phyloP scores from a whole-genome alignment of 176 grass and related monocot species.

The Bromus sterilis region DNA sequence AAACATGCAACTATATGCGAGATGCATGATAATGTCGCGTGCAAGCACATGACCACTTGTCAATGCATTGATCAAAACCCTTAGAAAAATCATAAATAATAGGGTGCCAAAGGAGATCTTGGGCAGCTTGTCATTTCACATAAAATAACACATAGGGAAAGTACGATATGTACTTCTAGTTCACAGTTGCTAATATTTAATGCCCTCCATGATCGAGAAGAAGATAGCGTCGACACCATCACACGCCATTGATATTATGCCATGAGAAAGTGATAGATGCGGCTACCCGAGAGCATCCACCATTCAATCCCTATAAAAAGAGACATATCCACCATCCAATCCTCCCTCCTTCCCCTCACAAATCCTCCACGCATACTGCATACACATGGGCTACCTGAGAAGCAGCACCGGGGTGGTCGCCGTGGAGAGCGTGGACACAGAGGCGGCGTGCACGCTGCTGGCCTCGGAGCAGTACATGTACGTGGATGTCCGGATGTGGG shows the following conservation, averaged over 20 bases:
- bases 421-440: background rate
- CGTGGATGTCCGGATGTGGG: conserved; percentile 37
- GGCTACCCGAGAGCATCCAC: too few species aligned
- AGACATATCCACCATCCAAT: background rate
- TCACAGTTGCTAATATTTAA: background rate
- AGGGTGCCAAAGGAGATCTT: background rate
- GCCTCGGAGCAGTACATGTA: conserved; percentile 19
- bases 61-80: too few species aligned
- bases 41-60: too few species aligned
- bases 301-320: too few species aligned
- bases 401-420: background rate
- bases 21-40: background rate
- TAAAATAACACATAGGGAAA: too few species aligned
- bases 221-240: background rate
- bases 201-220: background rate
- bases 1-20: too few species aligned
- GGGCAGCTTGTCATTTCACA: background rate
- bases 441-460: conserved; percentile 25
- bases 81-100: too few species aligned
- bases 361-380: background rate
- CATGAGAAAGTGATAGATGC: background rate
- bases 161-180: background rate
- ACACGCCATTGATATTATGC: background rate
- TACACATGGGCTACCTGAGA: conserved; percentile 16
- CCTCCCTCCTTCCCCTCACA: too few species aligned